Conservation (phyloP, 2,329 filamentous ascomycete species). For the Beauveria pseudobassiana region DNA sequence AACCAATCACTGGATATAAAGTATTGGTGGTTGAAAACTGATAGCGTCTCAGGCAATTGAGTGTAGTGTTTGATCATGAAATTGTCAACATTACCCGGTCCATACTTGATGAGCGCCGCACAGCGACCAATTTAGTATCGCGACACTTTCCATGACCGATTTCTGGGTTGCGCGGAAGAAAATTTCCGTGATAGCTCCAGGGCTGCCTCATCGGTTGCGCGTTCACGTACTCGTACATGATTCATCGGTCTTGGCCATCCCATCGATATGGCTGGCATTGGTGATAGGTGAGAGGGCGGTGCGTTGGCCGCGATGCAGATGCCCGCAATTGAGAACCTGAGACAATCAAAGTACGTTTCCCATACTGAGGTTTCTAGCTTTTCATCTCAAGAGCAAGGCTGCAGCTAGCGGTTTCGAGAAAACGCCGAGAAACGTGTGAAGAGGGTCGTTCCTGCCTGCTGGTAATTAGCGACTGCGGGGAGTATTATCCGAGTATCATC, state of each 20-base stretch:
- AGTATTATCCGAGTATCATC: too few relatives aligned
- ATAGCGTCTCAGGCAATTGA: constrained; percentile 23
- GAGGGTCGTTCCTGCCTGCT: neutral
- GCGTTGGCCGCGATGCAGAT: constrained; percentile 2
- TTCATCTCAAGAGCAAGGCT: neutral
- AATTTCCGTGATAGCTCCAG: neutral
- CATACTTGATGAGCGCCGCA: constrained; percentile 11
- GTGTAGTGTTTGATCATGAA: constrained; percentile 21
- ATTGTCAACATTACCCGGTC: constrained; percentile 16
- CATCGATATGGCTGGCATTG: neutral
- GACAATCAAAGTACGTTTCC: too few relatives aligned
- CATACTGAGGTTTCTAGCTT: too few relatives aligned
- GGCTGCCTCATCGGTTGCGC: neutral
- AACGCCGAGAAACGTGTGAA: neutral
- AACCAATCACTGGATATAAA: neutral
- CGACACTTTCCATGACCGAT: constrained; percentile 19
- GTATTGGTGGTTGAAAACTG: constrained; percentile 10
- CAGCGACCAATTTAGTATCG: constrained; percentile 14
- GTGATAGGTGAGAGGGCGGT: neutral
- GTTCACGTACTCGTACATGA: neutral
- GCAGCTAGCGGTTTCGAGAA: neutral
- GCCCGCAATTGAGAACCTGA: neutral
- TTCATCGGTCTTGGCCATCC: neutral
- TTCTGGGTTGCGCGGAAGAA: neutral
- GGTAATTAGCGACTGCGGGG: neutral